Percentiles rank a stretch among this genome's conserved stretches.
phyloP scores from a whole-genome alignment of 371 early-diverging fungal genomes.

The Syncephalastrum contaminatum region DNA sequence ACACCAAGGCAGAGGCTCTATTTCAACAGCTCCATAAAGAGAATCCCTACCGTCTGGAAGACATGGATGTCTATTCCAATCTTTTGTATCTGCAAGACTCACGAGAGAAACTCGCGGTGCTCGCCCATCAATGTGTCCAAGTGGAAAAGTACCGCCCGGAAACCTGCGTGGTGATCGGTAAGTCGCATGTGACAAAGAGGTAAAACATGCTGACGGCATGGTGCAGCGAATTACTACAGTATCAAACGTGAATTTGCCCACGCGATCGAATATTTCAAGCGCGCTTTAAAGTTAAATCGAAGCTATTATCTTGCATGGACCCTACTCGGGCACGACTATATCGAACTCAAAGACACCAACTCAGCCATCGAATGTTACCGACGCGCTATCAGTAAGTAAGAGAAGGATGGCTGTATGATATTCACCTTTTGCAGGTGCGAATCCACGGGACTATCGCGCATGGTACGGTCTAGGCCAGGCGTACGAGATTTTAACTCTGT shows the following conservation, averaged over 20 bases:
- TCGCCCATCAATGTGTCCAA: conserved; percentile 77
- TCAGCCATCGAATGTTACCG: conserved; percentile 92
- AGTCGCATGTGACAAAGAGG: not conserved
- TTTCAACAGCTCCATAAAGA: conserved; percentile 69
- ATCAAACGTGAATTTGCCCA: conserved; percentile 76
- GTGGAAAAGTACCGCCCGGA: conserved; percentile 87
- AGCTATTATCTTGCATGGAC: conserved; percentile 86
- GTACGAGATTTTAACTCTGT: conserved; percentile 83
- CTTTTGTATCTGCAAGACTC: conserved; percentile 82
- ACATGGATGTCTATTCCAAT: conserved; percentile 89
- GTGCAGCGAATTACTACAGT: conserved; percentile 86
- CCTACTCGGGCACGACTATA: conserved; percentile 94
- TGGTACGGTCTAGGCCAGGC: conserved; percentile 94
- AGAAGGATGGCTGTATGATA: not conserved
- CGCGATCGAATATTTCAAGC: conserved; percentile 85
- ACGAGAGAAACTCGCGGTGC: conserved; percentile 63
- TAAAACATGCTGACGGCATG: not conserved
- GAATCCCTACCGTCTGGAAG: conserved; percentile 81
- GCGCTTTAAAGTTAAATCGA: conserved; percentile 79
- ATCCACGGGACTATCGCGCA: conserved; percentile 85
- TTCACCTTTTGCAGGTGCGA: conserved; percentile 56
- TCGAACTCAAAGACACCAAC: conserved; percentile 85
- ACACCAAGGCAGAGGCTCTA: conserved; percentile 61
- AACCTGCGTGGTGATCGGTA: conserved; percentile 84
- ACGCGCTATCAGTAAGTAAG: conserved; percentile 65